A percentile compares a stretch with the other conserved stretches of the same genome.
phyloP scores from a whole-genome alignment of 352 stramenopile species.

The Phytophthora rubi region DNA sequence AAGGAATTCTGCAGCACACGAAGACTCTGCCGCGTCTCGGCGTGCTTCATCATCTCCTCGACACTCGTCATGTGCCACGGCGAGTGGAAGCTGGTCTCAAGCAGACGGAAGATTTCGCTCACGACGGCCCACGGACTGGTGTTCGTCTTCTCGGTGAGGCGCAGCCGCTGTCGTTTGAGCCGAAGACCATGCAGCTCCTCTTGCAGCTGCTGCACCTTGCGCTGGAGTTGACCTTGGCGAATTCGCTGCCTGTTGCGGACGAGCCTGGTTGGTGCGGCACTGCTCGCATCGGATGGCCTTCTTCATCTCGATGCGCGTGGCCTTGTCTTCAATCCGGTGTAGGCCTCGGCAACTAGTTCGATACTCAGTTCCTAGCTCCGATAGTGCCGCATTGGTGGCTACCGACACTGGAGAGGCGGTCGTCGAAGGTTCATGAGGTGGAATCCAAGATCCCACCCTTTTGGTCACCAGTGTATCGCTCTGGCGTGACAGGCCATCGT shows the following conservation, averaged over 20 bases:
- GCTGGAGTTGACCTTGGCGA: neutral
- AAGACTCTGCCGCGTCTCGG: slow-evolving; percentile 5
- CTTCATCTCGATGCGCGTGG: slow-evolving; percentile 1
- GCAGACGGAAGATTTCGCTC: slow-evolving; percentile 16
- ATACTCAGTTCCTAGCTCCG: neutral
- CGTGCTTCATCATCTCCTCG: slow-evolving; percentile 15
- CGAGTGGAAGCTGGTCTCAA: slow-evolving; percentile 17
- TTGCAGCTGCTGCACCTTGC: slow-evolving; percentile 7
- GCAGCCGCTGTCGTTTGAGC: slow-evolving; percentile 7
- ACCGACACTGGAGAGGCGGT: neutral
- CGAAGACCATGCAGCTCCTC: slow-evolving; percentile 15
- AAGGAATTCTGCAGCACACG: slow-evolving; percentile 5
- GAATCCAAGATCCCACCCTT: neutral
- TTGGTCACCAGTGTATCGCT: neutral
- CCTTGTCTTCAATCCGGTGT: neutral
- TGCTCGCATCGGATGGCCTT: slow-evolving; percentile 26
- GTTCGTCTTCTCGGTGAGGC: neutral
- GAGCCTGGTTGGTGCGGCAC: slow-evolving; percentile 29
- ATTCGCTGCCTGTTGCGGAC: slow-evolving; percentile 18
- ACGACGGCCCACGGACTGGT: slow-evolving; percentile 17
- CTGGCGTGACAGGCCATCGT: neutral
- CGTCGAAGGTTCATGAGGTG: neutral
- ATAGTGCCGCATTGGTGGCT: neutral
- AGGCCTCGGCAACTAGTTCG: neutral
- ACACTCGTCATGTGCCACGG: slow-evolving; percentile 20